These are phyloP conservation scores for Fusarium protoensiforme DNA, from an alignment of 2,329 filamentous ascomycete genomes.

Conservation along the genomic window DNA sequence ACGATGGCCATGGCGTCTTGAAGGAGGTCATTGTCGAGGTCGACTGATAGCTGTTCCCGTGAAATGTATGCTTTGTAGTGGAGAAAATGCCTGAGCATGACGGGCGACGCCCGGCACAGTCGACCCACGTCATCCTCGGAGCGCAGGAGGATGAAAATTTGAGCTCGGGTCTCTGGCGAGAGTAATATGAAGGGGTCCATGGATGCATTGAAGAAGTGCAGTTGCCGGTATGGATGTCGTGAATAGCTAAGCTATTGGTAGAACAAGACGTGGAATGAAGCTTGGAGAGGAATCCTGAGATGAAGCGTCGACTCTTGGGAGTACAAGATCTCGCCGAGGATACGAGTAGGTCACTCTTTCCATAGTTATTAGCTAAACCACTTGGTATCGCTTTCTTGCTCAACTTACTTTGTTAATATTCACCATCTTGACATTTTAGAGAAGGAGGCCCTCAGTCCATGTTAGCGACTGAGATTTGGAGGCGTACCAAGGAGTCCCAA, in stretches of 20 bases:
- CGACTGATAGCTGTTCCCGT: background rate
- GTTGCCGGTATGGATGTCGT: background rate
- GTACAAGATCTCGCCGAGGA: background rate
- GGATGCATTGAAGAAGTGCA: background rate
- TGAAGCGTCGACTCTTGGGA: background rate
- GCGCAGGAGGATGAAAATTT: background rate
- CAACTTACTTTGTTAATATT: background rate
- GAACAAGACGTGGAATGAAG: background rate
- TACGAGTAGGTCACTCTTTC: background rate
- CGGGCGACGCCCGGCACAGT: background rate
- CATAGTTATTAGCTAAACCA: background rate
- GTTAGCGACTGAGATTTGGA: background rate
- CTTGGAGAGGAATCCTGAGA: background rate
- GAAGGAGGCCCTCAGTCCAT: background rate
- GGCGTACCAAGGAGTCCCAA: background rate
- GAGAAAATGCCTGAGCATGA: background rate
- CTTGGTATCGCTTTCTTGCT: background rate
- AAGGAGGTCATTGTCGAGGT: background rate
- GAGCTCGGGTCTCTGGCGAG: background rate
- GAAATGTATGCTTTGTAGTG: background rate
- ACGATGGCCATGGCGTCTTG: background rate
- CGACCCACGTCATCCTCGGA: background rate
- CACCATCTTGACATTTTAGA: background rate
- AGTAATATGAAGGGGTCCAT: background rate
- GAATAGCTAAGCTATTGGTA: background rate